Base-by-base conservation (phyloP, 2,329 filamentous ascomycete species). In the Colletotrichum godetiae region DNA sequence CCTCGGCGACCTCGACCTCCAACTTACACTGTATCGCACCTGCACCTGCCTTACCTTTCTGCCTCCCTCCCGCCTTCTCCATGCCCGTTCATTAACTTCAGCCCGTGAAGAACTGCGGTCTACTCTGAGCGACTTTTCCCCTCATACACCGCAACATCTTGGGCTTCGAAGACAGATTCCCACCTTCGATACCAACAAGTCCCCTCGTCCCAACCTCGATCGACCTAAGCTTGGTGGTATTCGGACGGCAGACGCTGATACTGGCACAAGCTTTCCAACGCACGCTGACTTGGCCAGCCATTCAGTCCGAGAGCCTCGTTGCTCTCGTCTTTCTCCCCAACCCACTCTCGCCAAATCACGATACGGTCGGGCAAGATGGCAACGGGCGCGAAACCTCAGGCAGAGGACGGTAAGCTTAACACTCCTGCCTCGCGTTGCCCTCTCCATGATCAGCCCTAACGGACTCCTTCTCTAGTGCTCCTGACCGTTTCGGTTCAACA, bases 401-500 rank as follows among this genome's bases (percentile, higher is more conserved):
- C 71, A 56, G 53, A 73, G 27, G 59, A 69, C 60, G 71, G 73
- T 74, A 49, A 12, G 72, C 60, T n/a, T 11, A 6, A 29, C 29
- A 22, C 13, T 13, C 11, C 29, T 8, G 12, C 24, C 19, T 49
- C 22, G 15, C 57, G 29, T 57, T 29, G 15, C 10, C 19, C 24
- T 7, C 22, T 13, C n/a, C 4, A 37, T 37, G 27, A n/a, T 55
- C n/a, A 46, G 11, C 13, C 15, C 67, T 79, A 62, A 77, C 73
- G 49, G 49, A 68, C 46, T 10, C 3, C 52, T 3, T 29, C 2
- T 24, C 60, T 22, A 84, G 82, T 79, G 52, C 73, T 82, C 65
- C 77, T 84, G 69, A 76, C 76, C 15, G 76, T 83, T 37, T 78
- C 74, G 37, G 76, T 74, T 58, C 35, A 79, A 35, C 69, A 81